phyloP scores from a whole-genome alignment of 2,329 filamentous ascomycete species.

The Decorospora gaudefroyi region DNA sequence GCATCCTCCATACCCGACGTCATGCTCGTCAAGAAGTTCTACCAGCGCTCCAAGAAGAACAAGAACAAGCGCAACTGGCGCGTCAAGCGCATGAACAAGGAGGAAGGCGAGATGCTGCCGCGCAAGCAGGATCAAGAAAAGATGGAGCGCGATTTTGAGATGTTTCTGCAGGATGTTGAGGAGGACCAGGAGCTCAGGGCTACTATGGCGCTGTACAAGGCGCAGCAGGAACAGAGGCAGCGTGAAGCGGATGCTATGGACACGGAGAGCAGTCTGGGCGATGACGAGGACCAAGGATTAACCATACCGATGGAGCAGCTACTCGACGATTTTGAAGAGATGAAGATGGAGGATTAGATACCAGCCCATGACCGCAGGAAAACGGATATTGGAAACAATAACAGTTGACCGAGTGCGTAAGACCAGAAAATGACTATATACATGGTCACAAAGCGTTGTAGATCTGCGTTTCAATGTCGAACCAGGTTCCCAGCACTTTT shows the following conservation, averaged over 20 bases:
- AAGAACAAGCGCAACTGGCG: slow-evolving; percentile 75
- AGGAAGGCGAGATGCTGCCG: slow-evolving; percentile 84
- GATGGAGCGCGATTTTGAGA: slow-evolving; percentile 92
- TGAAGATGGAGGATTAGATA: slow-evolving; percentile 65
- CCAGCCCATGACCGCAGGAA: too few species aligned
- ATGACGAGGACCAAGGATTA: slow-evolving; percentile 59
- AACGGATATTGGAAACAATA: too few species aligned
- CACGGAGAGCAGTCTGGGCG: slow-evolving; percentile 61
- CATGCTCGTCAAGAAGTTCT: slow-evolving; percentile 95
- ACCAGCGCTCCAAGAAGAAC: slow-evolving; percentile 79
- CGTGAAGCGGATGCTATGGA: slow-evolving; percentile 69
- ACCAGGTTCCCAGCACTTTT: slow-evolving; percentile 23
- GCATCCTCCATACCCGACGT: slow-evolving; percentile 84
- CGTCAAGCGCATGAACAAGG: slow-evolving; percentile 88
- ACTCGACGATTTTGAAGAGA: slow-evolving; percentile 90
- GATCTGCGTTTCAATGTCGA: slow-evolving; percentile 13
- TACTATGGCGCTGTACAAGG: slow-evolving; percentile 84
- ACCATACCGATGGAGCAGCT: slow-evolving; percentile 62
- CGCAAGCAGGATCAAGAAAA: slow-evolving; percentile 86
- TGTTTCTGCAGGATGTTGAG: slow-evolving; percentile 96
- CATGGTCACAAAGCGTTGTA: slow-evolving; percentile 20
- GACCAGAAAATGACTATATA: too few species aligned
- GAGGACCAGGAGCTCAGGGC: slow-evolving; percentile 87
- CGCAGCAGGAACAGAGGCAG: slow-evolving; percentile 59
- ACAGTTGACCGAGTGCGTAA: too few species aligned